phyloP scores from a whole-genome alignment of 2,329 filamentous ascomycete species.

The Diaporthe citri region DNA sequence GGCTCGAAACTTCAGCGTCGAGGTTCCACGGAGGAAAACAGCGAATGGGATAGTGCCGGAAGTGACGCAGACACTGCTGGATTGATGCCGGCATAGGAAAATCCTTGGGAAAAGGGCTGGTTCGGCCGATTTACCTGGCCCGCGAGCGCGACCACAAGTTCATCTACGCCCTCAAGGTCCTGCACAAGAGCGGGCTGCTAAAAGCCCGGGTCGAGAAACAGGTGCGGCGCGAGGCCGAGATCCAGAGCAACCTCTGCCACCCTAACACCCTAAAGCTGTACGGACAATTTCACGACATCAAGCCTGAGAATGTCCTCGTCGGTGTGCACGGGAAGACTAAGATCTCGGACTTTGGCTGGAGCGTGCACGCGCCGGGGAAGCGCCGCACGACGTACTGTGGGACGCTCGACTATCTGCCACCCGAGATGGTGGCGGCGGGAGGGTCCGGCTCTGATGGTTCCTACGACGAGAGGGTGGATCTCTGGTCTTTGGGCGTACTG shows the following conservation, averaged over 20 bases:
- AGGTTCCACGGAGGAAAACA: no score
- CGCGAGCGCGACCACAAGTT: slow-evolving; percentile 75
- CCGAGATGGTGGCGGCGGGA: slow-evolving; percentile 44
- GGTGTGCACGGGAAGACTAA: slow-evolving; percentile 48
- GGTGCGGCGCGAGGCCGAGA: slow-evolving; percentile 79
- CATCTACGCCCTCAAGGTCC: slow-evolving; percentile 78
- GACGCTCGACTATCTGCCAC: slow-evolving; percentile 48
- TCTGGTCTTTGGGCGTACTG: slow-evolving; percentile 33
- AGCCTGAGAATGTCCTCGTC: slow-evolving; percentile 53
- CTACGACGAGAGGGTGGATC: slow-evolving; percentile 37
- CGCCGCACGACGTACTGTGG: slow-evolving; percentile 45
- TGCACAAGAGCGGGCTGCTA: slow-evolving; percentile 78
- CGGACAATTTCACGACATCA: slow-evolving; percentile 76
- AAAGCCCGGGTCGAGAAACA: slow-evolving; percentile 77
- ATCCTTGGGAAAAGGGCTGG: slow-evolving; percentile 79
- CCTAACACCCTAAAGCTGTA: slow-evolving; percentile 74
- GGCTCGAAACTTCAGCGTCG: no score
- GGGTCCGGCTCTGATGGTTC: slow-evolving; percentile 55
- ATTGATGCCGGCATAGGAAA: no score
- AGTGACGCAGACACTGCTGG: no score
- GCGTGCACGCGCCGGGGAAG: slow-evolving; percentile 46
- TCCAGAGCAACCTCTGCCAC: slow-evolving; percentile 79
- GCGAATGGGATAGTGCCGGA: no score
- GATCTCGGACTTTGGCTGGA: slow-evolving; percentile 48
- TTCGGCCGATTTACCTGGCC: slow-evolving; percentile 81